These are phyloP conservation scores for Coemansia reversa DNA, from an alignment of 192 early-diverging fungal species.

Conservation along the genomic window DNA sequence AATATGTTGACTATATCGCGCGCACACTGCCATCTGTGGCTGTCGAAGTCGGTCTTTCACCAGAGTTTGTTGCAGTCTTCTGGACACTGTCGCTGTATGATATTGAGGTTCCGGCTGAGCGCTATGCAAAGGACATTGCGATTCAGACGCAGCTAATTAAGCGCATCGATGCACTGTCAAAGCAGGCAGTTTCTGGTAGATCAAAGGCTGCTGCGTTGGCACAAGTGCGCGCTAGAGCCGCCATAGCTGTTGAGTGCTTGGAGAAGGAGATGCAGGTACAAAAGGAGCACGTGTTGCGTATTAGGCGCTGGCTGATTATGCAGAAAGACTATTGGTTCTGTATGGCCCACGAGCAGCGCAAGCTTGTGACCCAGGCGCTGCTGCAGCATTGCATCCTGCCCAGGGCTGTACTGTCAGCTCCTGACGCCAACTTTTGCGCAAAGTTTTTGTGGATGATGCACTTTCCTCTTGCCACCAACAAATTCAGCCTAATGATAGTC, in stretches of 20 bases:
- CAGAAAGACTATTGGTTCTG: constrained; percentile 56
- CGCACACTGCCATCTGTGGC: constrained; percentile 20
- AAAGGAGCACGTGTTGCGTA: constrained; percentile 38
- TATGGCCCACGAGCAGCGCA: constrained; percentile 44
- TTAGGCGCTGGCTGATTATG: constrained; percentile 48
- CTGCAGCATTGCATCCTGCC: constrained; percentile 49
- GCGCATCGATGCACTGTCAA: constrained; percentile 29
- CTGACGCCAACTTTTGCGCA: constrained; percentile 50
- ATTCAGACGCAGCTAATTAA: constrained; percentile 28
- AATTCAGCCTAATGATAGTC: constrained; percentile 49
- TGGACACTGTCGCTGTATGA: constrained; percentile 44
- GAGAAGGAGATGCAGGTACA: constrained; percentile 40
- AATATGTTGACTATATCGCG: constrained; percentile 39
- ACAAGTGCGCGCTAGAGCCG: constrained; percentile 30
- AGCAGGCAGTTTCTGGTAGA: constrained; percentile 18
- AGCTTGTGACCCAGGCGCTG: constrained; percentile 31
- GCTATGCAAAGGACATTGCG: constrained; percentile 43
- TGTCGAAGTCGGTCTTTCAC: constrained; percentile 27
- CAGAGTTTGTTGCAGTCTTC: constrained; percentile 48
- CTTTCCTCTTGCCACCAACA: constrained; percentile 53
- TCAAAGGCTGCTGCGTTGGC: constrained; percentile 25
- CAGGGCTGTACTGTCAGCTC: constrained; percentile 40
- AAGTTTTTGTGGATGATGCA: constrained; percentile 53
- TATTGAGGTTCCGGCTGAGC: constrained; percentile 34
- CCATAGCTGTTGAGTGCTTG: constrained; percentile 24